Percentiles rank a stretch among this genome's conserved stretches.
Conservation (phyloP, 805 yeast genomes). For the Wickerhamiella dianesei region DNA sequence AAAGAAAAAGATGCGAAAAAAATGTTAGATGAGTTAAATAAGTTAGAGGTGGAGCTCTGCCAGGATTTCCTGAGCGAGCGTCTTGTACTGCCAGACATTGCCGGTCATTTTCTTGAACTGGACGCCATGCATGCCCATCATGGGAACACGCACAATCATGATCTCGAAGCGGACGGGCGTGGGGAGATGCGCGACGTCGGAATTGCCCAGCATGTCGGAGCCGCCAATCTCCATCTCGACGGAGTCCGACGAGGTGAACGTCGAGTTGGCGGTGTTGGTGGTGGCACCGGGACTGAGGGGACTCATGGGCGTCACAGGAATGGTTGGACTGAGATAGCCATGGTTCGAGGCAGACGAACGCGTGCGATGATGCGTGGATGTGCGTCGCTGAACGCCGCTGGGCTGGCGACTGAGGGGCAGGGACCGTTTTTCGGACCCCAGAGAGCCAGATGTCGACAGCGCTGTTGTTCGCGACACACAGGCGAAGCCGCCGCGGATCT, state of each 20-base stretch:
- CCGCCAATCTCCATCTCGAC: conserved; percentile 25
- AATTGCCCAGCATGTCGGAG: conserved; percentile 26
- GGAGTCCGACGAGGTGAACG: conserved; percentile 20
- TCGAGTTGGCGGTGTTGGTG: conserved; percentile 19
- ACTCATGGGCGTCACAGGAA: conserved; percentile 2
- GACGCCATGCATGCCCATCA: conserved; percentile 81
- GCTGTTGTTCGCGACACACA: conserved; percentile 47
- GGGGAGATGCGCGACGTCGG: conserved; percentile 15
- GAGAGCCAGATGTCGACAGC: background rate
- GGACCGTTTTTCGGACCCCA: background rate
- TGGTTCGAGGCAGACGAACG: background rate
- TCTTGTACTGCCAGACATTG: conserved; percentile 89
- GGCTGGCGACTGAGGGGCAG: background rate
- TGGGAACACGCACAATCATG: conserved; percentile 81
- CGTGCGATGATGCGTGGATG: background rate
- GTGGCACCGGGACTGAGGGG: background rate
- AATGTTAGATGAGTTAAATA: background rate
- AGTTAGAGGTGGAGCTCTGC: conserved; percentile 48
- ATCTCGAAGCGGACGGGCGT: conserved; percentile 80
- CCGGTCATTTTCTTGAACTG: conserved; percentile 90
- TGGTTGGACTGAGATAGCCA: conserved; percentile 1
- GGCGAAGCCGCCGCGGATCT: conserved; percentile 86
- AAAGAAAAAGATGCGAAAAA: no score
- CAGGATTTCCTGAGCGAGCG: conserved; percentile 74
- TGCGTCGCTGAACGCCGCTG: background rate